A percentile compares a stretch with the other conserved stretches of the same genome.
Evolutionary conservation across 805 yeast genomes (phyloP).

Genomic region (Blastobotrys terrestris): DNA sequence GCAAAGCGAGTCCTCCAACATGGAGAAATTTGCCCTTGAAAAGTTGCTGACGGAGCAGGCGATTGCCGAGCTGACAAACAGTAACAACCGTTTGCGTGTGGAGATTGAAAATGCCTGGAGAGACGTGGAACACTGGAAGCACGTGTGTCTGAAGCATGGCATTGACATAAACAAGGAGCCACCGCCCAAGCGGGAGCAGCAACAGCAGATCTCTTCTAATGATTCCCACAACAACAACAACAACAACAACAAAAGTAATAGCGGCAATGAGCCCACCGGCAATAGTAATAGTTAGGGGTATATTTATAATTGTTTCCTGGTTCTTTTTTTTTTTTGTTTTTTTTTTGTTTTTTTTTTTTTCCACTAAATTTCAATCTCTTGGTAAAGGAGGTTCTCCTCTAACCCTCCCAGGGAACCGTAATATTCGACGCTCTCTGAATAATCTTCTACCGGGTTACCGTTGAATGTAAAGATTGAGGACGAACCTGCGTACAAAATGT

Average conservation of each 20-base stretch:
- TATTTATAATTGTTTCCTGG: not conserved
- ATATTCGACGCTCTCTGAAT: conserved; percentile 22
- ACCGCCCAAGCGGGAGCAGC: conserved; percentile 8
- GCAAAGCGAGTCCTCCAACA: conserved; percentile 81
- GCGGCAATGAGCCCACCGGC: not conserved
- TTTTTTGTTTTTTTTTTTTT: conserved; percentile 4
- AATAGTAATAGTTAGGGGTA: not conserved
- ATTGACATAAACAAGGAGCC: conserved; percentile 25
- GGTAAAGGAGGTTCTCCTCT: conserved; percentile 16
- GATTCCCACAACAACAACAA: not conserved
- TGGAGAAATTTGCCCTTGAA: conserved; percentile 93
- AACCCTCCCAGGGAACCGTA: conserved; percentile 16
- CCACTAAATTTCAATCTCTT: conserved; percentile 12
- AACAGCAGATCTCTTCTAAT: no score
- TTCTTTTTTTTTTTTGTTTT: conserved; percentile 2
- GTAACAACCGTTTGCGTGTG: conserved; percentile 79
- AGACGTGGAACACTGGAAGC: conserved; percentile 81
- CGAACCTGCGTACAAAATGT: conserved; percentile 24
- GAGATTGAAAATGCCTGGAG: conserved; percentile 90
- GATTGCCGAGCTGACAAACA: conserved; percentile 72
- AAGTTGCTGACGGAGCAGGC: conserved; percentile 89
- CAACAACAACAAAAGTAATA: not conserved
- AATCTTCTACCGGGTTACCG: conserved; percentile 25
- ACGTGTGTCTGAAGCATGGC: conserved; percentile 29
- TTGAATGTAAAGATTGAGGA: conserved; percentile 46